phyloP scores from a whole-genome alignment of 2,329 filamentous ascomycete species.

The Sclerotinia trifoliorum region DNA sequence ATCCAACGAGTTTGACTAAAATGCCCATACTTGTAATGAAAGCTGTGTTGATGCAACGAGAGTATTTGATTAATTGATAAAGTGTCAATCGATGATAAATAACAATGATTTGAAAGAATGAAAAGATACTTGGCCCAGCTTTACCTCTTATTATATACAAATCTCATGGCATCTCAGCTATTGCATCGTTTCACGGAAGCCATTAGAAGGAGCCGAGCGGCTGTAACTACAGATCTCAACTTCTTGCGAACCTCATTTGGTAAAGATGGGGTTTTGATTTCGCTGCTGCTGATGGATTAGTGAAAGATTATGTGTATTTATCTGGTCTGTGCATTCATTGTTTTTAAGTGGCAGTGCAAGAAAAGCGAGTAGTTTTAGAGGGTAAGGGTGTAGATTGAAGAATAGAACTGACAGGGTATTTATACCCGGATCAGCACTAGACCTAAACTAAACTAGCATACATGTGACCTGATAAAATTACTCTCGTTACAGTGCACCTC shows the following conservation, averaged over 20 bases:
- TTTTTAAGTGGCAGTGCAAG: background rate
- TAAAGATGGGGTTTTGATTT: background rate
- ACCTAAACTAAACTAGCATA: no score
- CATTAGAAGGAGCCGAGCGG: background rate
- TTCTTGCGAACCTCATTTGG: conserved; percentile 12
- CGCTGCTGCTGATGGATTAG: background rate
- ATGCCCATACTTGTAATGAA: conserved; percentile 27
- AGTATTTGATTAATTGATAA: background rate
- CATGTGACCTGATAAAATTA: no score
- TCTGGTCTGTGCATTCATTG: background rate
- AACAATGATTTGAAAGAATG: background rate
- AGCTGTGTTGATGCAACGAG: background rate
- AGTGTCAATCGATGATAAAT: background rate
- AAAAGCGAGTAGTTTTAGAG: no score
- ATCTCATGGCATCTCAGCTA: background rate
- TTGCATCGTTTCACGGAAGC: background rate
- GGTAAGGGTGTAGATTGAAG: no score
- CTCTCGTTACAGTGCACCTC: background rate
- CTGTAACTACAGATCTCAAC: background rate
- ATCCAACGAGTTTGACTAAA: conserved; percentile 32
- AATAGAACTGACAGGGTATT: no score
- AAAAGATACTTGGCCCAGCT: background rate
- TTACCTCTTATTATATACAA: conserved; percentile 14
- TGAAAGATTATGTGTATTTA: background rate
- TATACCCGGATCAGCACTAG: no score